Conservation (phyloP, 1,284 basidiomycete genomes). For the Trichosporon sp. region DNA sequence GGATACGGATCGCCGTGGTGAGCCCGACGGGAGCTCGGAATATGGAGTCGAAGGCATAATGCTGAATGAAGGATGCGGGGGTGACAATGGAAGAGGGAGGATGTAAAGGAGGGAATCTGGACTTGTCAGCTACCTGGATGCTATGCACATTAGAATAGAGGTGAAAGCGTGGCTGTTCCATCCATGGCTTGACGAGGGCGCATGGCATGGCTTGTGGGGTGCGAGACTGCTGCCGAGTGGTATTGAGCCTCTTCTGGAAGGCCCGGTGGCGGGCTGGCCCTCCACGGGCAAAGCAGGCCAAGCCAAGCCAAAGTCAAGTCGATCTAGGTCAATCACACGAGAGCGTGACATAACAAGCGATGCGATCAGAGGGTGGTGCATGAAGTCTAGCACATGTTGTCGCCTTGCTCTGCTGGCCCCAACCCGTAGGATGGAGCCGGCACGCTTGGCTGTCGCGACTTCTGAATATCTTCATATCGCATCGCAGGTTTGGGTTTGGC, state of each 20-base stretch:
- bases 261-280: neutral
- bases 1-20: conserved; percentile 32
- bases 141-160: neutral
- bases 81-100: neutral
- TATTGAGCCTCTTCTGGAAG: neutral
- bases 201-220: neutral
- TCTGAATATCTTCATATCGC: conserved; percentile 32
- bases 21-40: conserved; percentile 17
- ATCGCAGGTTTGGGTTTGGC: neutral
- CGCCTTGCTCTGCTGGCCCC: conserved; percentile 3
- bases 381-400: conserved; percentile 38
- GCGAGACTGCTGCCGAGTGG: neutral
- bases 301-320: too few relatives aligned
- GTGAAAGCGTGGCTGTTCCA: neutral
- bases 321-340: neutral
- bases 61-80: neutral
- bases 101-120: neutral
- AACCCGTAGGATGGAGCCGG: conserved; percentile 9
- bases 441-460: conserved; percentile 29
- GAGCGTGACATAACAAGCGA: neutral
- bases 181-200: neutral
- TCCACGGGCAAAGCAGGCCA: neutral
- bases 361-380: conserved; percentile 41
- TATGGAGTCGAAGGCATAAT: conserved; percentile 30
- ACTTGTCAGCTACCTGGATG: neutral